Evolutionary conservation across 1,284 basidiomycete genomes (phyloP).

Genomic region (Cutaneotrichosporon mucoides): DNA sequence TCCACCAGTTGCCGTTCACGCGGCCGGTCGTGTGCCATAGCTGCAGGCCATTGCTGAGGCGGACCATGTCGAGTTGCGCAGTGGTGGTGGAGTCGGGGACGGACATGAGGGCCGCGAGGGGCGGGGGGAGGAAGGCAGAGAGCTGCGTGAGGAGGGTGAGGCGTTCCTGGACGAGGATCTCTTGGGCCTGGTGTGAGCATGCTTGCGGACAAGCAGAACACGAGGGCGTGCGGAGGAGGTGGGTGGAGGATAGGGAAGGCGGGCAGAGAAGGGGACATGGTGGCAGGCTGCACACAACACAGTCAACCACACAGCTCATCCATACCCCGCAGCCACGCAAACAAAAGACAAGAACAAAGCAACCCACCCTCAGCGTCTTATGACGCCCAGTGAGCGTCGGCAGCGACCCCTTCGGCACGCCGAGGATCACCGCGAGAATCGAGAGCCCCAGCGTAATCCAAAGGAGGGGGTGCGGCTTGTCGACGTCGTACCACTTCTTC

Average conservation of each 20-base stretch:
- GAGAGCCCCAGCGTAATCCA: conserved; percentile 37
- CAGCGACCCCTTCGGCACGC: conserved; percentile 40
- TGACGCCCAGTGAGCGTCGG: conserved; percentile 45
- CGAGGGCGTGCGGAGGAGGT: no score
- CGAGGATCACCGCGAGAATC: conserved; percentile 35
- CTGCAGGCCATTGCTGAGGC: conserved; percentile 21
- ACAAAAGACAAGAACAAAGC: neutral
- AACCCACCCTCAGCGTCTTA: conserved; percentile 38
- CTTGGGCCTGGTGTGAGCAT: conserved; percentile 38
- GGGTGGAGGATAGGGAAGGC: no score
- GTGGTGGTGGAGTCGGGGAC: conserved; percentile 5
- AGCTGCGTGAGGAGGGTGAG: conserved; percentile 36
- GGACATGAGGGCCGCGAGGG: conserved; percentile 30
- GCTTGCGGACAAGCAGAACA: no score
- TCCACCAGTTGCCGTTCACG: conserved; percentile 27
- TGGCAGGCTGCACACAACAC: no score
- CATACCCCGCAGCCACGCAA: no score
- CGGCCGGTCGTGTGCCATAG: conserved; percentile 26
- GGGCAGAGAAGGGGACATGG: neutral
- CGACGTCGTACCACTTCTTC: neutral
- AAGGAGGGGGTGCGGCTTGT: conserved; percentile 38
- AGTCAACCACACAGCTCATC: no score
- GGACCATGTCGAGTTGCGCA: conserved; percentile 20
- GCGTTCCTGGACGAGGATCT: conserved; percentile 33
- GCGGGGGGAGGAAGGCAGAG: conserved; percentile 40